Base-by-base conservation (phyloP, 1,139 yeast genomes). In the Meyerozyma carpophila region DNA sequence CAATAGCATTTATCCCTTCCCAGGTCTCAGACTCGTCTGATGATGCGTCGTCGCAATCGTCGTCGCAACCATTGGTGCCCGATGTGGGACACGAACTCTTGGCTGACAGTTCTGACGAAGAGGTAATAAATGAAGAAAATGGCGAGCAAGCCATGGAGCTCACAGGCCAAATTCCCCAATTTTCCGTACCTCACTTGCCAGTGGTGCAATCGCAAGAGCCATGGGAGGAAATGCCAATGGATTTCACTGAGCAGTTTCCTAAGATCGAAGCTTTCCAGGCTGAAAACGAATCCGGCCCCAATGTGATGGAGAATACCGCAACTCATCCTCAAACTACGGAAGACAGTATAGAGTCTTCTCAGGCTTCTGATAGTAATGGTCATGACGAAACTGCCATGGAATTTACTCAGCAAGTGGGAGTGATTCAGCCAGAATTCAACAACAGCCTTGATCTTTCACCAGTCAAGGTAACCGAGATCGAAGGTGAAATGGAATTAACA, bases 1-100 rank as follows among this genome's bases (percentile, higher is more conserved):
- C 73, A 9, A 63, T 66, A 24, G 65, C 62, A 0, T 49, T 47
- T 40, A 47, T 50, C 1, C 65, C 66, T 10, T 34, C 37, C 10
- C 37, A 34, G 26, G 10, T 34, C 10, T 34, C 37, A 9, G 37
- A 34, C 13, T 34, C 37, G 5, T 34, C 37, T 11, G 37, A 34
- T 24, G 31, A 24, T 14, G 28, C 26, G 8, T 34, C 37, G 13
- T 34, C 37, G 11, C 37, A 34, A 9, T 34, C 37, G 8, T 34
- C 37, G 8, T 34, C 37, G 11, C 37, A 34, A 21, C 26, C 37
- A 18, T 34, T 27, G 21, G n/a, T 21, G 24, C 24, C 24, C 4
- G 40, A 18, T 3, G 21, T 27, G n/a, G 34, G 26, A 3, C 28
- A 11, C 14, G 25, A 18, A 20, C 14, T 26, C 13, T 27, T 16